Evolutionary conservation across 495 filamentous ascomycete genomes (phyloP), one percentile per base, ranked within the genome.

Genomic region (Penicillium manginii): DNA sequence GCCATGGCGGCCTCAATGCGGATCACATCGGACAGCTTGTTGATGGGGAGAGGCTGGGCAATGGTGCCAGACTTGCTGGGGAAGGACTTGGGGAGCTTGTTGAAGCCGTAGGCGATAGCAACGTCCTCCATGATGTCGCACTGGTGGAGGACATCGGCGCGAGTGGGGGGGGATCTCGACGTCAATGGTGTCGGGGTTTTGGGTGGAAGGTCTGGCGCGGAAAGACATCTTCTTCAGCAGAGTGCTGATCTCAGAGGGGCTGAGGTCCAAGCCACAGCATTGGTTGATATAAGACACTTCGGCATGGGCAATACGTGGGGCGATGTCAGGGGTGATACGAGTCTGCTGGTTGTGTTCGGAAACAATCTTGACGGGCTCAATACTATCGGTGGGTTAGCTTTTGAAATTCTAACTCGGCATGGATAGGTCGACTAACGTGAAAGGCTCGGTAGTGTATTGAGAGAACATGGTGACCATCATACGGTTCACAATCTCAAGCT

Each of bases 121-220:
- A 94, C 86, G 73, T 99, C 94, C 75, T 99, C 94, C 94, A 99
- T 98, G 65, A 99, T 91, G 71, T 99, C 94, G 61, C 90, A 92
- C 72, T 96, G 88, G 74, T 99, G 96, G 18, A 99, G 84, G 19
- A 99, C 88, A 74, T 98, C 94, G 7, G 94, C 93, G 23, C 94
- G 87, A 40, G 91, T 97, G 23, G 92, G 85, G 10, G 26, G 94
- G 94, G 40, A 98, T 82, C 32, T 86, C 81, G 21, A 97, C 87
- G 55, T 93, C 86, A 61, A 98, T 83, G 37, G 89, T 69, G 60
- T 90, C 83, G 22, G 78, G 66, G 55, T 88, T 80, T 52, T 81
- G 70, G 19, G 71, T 67, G 0, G 91, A 93, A 17, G 93, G 92
- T 50, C 80, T 82, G 39, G 92, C 91, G 11, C 68, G 74, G 76